Base-by-base conservation (phyloP, 2,329 filamentous ascomycete genomes). In the Xylariaceae sp. region DNA sequence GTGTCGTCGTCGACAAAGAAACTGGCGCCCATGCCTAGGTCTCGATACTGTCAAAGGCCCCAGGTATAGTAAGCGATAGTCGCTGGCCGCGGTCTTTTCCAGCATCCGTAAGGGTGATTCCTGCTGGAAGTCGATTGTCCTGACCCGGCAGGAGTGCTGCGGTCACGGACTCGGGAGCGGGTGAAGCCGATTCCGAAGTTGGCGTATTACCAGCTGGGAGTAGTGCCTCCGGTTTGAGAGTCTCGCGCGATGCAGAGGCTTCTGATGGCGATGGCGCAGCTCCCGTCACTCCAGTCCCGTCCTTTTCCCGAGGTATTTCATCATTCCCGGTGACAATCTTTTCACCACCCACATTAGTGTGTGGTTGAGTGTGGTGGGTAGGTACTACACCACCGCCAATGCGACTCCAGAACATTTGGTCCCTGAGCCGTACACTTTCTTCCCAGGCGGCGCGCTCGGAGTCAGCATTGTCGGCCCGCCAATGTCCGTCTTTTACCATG, bases 341-440 rank as follows among this genome's bases (percentile, higher is more conserved):
- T 9, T 63, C 60, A 13, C 52, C 44, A n/a, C 54, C 40, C 14
- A 40, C 49, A 26, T 41, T 36, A 4, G 41, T 29, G 18, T 51
- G 51, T 1, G 31, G 33, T 30, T 54, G 53, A 4, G 38, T 46
- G 16, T 63, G 64, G 9, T 55, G 53, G 8, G 75, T 69, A 1
- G 90, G 92, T 9, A 97, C 67, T 2, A 98, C 88, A 11, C 92
- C 92, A 18, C 89, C 92, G 17, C 90, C 90, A 36, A 98, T 79
- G 39, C 92, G 78, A 35, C 86, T 80, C 92, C 92, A 98, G 60
- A 98, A 98, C 85, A 98, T 95, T 52, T 90, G 82, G 61, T 98
- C 92, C 35, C 92, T 75, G 33, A 97, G 65, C 19, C 84, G 78
- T 9, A 96, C 85, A 41, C 88, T 88, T 67, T 98, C 92, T 59